Percentiles rank a stretch among this genome's conserved stretches.
Evolutionary conservation across 2,329 filamentous ascomycete species (phyloP).

Genomic region (Biscogniauxia mediterranea): DNA sequence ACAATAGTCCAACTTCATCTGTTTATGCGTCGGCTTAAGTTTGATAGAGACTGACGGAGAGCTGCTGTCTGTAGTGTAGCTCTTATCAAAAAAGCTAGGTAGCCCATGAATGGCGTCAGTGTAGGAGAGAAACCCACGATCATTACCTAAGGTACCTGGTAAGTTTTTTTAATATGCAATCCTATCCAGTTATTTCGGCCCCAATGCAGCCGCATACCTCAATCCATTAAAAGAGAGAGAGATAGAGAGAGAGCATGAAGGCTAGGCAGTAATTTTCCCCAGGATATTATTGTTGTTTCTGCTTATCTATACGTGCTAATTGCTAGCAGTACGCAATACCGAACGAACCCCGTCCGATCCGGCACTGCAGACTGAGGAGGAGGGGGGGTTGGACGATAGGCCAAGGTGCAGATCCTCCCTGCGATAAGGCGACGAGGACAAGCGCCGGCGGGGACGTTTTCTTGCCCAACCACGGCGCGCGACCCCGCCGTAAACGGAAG

Average conservation of each 20-base stretch:
- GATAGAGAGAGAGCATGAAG: no score
- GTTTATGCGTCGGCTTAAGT: no score
- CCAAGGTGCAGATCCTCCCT: not conserved
- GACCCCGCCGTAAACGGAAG: slow-evolving; percentile 19
- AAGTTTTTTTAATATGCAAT: no score
- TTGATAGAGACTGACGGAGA: no score
- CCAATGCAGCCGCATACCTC: no score
- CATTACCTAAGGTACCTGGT: no score
- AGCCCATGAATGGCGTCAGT: no score
- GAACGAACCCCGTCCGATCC: slow-evolving; percentile 5
- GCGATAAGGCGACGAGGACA: not conserved
- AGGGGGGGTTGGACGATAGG: not conserved
- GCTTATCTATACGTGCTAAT: not conserved
- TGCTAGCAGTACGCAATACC: slow-evolving; percentile 1
- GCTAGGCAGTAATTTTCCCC: not conserved
- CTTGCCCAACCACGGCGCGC: slow-evolving; percentile 15
- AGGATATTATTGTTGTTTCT: not conserved
- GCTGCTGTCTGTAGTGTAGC: no score
- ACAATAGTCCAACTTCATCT: no score
- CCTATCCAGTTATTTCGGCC: not conserved
- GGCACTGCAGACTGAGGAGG: not conserved
- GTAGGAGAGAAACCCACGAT: no score
- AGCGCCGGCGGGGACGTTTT: not conserved
- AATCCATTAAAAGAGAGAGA: not conserved
- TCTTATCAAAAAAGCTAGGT: no score